phyloP scores from a whole-genome alignment of 768 basidiomycete species.

The Leccinum rimulosum region DNA sequence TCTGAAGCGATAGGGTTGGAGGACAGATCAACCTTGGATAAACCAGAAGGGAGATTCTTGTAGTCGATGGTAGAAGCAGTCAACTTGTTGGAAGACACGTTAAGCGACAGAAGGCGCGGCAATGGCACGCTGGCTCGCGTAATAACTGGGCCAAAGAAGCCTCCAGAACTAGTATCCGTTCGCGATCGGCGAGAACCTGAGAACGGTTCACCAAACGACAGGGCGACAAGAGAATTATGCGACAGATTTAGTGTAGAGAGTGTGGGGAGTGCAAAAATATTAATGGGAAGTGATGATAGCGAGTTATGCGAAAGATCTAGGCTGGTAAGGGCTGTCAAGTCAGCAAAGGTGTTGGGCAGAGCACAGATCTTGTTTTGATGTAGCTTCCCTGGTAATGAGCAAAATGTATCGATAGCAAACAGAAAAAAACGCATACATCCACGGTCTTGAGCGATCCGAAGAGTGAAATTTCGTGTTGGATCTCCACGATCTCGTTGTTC shows the following conservation, averaged over 20 bases:
- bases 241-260: constrained; percentile 68
- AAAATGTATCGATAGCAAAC: neutral
- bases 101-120: constrained; percentile 61
- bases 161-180: constrained; percentile 37
- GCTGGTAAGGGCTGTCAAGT: constrained; percentile 61
- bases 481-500: constrained; percentile 75
- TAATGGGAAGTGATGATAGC: constrained; percentile 57
- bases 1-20: constrained; percentile 58
- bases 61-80: constrained; percentile 52
- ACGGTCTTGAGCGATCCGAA: constrained; percentile 80
- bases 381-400: constrained; percentile 42
- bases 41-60: constrained; percentile 46
- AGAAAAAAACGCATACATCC: constrained; percentile 53
- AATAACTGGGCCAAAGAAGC: constrained; percentile 65
- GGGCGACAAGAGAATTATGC: constrained; percentile 58
- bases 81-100: constrained; percentile 69
- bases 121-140: constrained; percentile 61
- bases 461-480: constrained; percentile 80
- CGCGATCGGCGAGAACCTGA: constrained; percentile 22
- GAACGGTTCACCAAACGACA: constrained; percentile 67
- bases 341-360: constrained; percentile 65
- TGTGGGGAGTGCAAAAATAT: constrained; percentile 66
- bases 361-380: constrained; percentile 67
- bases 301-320: constrained; percentile 77
- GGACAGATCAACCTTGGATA: constrained; percentile 63